phyloP scores from a whole-genome alignment of 2,329 filamentous ascomycete genomes.

The Diplodia mutila region DNA sequence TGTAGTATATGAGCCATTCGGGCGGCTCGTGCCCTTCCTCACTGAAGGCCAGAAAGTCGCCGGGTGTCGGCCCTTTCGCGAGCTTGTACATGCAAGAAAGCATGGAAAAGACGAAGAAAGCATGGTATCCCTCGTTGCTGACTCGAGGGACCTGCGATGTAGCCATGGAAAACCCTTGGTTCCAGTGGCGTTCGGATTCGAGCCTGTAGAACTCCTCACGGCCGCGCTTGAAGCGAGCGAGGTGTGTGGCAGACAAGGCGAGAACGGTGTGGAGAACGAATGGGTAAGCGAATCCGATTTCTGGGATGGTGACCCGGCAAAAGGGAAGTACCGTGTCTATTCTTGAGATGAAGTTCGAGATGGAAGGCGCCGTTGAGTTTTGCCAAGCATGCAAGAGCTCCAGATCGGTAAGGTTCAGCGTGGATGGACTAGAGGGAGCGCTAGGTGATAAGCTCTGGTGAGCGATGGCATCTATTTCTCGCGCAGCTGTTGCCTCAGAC shows the following conservation, averaged over 20 bases:
- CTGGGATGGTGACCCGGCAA: background rate
- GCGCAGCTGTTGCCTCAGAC: background rate
- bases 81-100: slow-evolving; percentile 11
- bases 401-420: slow-evolving; percentile 1
- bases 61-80: slow-evolving; percentile 30
- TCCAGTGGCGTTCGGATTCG: background rate
- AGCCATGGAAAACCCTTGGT: background rate
- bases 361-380: background rate
- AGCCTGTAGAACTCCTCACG: background rate
- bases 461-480: background rate
- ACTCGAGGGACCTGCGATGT: background rate
- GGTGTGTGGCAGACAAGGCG: background rate
- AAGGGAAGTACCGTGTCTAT: background rate
- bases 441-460: background rate
- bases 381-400: slow-evolving; percentile 1
- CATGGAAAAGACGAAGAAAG: slow-evolving; percentile 3
- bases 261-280: slow-evolving; percentile 1
- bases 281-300: slow-evolving; percentile 1
- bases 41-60: slow-evolving; percentile 10
- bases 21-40: background rate
- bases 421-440: background rate
- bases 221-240: slow-evolving; percentile 7
- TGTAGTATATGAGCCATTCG: background rate
- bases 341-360: slow-evolving; percentile 26
- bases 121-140: slow-evolving; percentile 1